Percentiles rank a stretch among this genome's conserved stretches.
phyloP scores from a whole-genome alignment of 2,329 filamentous ascomycete species.

The Corniculantispora saksenae region DNA sequence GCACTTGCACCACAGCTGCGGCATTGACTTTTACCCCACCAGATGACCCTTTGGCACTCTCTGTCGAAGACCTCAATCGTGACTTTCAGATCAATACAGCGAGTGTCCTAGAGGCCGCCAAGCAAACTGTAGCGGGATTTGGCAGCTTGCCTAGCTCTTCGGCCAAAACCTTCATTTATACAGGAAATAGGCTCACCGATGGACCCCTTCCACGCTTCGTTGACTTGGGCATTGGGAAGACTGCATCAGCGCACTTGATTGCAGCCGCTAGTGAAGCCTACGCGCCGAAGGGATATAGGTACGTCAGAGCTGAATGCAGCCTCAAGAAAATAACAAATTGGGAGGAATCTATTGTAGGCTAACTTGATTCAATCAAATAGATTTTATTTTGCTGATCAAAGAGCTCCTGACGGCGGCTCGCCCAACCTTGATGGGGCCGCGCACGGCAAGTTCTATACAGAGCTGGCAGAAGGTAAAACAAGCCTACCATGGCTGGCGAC shows the following conservation, averaged over 20 bases:
- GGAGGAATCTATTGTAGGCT: background rate
- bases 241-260: background rate
- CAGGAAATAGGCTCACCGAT: background rate
- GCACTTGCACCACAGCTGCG: slow-evolving; percentile 4
- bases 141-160: background rate
- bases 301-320: background rate
- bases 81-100: background rate
- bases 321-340: background rate
- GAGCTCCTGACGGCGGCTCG: background rate
- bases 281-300: background rate
- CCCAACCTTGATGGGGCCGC: slow-evolving; percentile 7
- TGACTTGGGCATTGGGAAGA: background rate
- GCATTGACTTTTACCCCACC: slow-evolving; percentile 4
- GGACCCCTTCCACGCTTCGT: background rate
- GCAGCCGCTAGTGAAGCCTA: slow-evolving; percentile 6
- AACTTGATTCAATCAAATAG: background rate
- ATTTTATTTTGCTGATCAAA: background rate
- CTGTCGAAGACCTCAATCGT: background rate
- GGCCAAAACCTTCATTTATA: background rate
- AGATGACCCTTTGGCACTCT: background rate
- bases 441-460: background rate
- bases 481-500: background rate
- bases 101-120: background rate
- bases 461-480: background rate
- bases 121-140: background rate